A percentile compares a stretch with the other conserved stretches of the same genome.
These are phyloP conservation scores for Candida xyloterini DNA, from an alignment of 805 yeast species.

Conservation along the genomic window DNA sequence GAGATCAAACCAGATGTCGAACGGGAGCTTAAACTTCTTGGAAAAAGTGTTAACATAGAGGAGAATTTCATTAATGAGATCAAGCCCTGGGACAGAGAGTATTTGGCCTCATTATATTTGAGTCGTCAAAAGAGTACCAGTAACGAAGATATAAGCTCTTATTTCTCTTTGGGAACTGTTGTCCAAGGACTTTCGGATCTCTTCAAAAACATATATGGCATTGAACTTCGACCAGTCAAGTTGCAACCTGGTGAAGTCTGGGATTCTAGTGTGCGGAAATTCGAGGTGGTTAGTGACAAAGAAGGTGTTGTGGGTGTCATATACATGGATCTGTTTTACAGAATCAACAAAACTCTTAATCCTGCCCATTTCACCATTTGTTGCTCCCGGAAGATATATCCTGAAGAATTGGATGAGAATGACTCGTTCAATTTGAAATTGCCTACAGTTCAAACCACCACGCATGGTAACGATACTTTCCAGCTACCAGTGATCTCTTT, in stretches of 20 bases:
- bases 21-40: conserved; percentile 53
- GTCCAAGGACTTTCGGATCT: conserved; percentile 77
- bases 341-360: conserved; percentile 69
- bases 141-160: conserved; percentile 54
- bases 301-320: conserved; percentile 72
- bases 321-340: conserved; percentile 82
- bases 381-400: conserved; percentile 79
- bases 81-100: conserved; percentile 93
- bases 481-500: conserved; percentile 90
- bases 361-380: conserved; percentile 97
- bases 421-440: conserved; percentile 35
- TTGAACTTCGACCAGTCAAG: conserved; percentile 65
- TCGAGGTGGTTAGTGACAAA: conserved; percentile 66
- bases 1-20: conserved; percentile 53
- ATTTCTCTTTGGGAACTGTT: conserved; percentile 82
- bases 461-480: conserved; percentile 45
- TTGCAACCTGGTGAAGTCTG: conserved; percentile 77
- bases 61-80: conserved; percentile 41
- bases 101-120: conserved; percentile 32
- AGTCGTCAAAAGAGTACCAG: conserved; percentile 36
- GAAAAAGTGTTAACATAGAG: conserved; percentile 24
- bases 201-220: conserved; percentile 71
- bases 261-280: conserved; percentile 79
- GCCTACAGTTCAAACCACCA: conserved; percentile 31
- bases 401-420: conserved; percentile 44